Conservation (phyloP, 192 early-diverging fungal species). For the Umbelopsis ramanniana region DNA sequence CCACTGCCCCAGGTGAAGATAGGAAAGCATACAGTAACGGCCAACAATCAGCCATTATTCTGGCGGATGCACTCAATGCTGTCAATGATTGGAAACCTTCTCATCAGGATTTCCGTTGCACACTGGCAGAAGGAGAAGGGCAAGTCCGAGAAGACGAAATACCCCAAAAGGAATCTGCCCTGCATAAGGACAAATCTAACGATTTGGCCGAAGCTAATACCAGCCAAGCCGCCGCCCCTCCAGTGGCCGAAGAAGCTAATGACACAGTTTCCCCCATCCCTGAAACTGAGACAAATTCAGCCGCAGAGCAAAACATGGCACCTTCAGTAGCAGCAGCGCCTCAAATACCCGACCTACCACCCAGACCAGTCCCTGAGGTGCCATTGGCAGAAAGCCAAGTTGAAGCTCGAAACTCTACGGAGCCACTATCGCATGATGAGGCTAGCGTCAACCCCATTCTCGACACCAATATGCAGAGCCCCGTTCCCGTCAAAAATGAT, state of each 20-base stretch:
- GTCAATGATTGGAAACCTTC: conserved; percentile 39
- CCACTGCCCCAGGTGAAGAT: conserved; percentile 25
- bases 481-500: background rate
- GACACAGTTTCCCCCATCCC: background rate
- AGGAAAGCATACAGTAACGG: conserved; percentile 36
- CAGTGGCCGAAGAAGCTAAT: background rate
- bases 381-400: too few species aligned
- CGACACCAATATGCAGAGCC: background rate
- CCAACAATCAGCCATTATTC: conserved; percentile 32
- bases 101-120: conserved; percentile 36
- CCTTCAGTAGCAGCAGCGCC: background rate
- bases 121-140: conserved; percentile 31
- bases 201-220: background rate
- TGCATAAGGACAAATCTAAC: conserved; percentile 5
- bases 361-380: background rate
- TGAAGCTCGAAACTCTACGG: too few species aligned
- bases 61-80: conserved; percentile 37
- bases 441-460: too few species aligned
- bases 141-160: conserved; percentile 22
- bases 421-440: too few species aligned
- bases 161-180: background rate
- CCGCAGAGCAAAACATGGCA: background rate
- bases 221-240: background rate
- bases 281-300: background rate
- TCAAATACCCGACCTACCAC: background rate